A percentile compares a stretch with the other conserved stretches of the same genome.
These are phyloP conservation scores for Pistacia vera DNA, from an alignment of 345 rosid species.

Conservation along the genomic window DNA sequence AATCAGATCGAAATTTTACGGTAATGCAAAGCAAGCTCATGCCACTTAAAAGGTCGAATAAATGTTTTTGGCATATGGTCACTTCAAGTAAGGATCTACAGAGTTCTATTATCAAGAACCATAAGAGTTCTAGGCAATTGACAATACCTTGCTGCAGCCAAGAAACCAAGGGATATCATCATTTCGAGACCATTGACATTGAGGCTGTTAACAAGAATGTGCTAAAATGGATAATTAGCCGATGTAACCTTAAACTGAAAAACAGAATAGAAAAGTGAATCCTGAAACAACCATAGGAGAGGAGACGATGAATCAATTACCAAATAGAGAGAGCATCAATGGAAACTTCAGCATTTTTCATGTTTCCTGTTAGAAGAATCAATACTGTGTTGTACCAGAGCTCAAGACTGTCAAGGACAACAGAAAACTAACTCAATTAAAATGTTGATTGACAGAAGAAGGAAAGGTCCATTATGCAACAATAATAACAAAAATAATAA, in stretches of 20 bases:
- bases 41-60: too few species aligned
- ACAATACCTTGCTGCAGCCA: conserved; percentile 70
- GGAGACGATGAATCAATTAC: conserved; percentile 30
- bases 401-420: conserved; percentile 57
- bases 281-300: not conserved
- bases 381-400: conserved; percentile 84
- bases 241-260: not conserved
- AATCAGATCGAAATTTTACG: not conserved
- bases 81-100: too few species aligned
- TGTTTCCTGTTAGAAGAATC: conserved; percentile 66
- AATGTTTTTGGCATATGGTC: too few species aligned
- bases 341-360: conserved; percentile 69
- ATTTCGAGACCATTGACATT: conserved; percentile 78
- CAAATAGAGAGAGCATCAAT: conserved; percentile 85
- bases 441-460: not conserved
- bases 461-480: not conserved
- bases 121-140: not conserved
- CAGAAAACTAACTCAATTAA: conserved; percentile 7
- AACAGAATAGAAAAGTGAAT: not conserved
- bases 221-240: not conserved
- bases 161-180: conserved; percentile 85
- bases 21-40: not conserved
- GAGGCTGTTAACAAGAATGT: conserved; percentile 41
- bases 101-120: too few species aligned
- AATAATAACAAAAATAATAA: not conserved